These are phyloP conservation scores for Rhodotorula paludigena DNA, from an alignment of 768 basidiomycete genomes.

Conservation along the genomic window DNA sequence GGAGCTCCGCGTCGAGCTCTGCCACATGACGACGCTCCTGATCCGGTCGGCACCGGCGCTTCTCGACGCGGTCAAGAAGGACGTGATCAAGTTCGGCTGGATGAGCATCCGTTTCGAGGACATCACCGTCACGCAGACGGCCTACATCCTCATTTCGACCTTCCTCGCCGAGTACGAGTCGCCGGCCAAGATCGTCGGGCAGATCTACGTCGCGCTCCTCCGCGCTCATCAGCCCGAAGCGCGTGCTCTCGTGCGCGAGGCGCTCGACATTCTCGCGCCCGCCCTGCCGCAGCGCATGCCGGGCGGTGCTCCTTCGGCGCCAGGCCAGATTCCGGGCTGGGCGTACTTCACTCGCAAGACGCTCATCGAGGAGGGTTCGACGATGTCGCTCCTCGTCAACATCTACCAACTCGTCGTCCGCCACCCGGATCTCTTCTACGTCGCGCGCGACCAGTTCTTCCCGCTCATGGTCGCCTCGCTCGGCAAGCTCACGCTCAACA, in stretches of 20 bases:
- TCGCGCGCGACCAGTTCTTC: slow-evolving; percentile 84
- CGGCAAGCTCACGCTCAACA: slow-evolving; percentile 75
- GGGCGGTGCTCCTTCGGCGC: slow-evolving; percentile 48
- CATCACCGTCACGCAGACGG: slow-evolving; percentile 83
- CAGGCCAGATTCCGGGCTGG: slow-evolving; percentile 56
- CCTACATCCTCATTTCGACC: slow-evolving; percentile 74
- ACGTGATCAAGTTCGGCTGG: slow-evolving; percentile 91
- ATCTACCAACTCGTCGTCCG: slow-evolving; percentile 91
- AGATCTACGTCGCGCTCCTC: slow-evolving; percentile 84
- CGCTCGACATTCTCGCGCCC: slow-evolving; percentile 78
- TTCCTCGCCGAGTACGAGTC: slow-evolving; percentile 87
- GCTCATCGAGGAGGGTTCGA: slow-evolving; percentile 78
- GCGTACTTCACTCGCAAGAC: slow-evolving; percentile 77
- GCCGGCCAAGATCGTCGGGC: slow-evolving; percentile 82
- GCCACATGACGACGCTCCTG: slow-evolving; percentile 81
- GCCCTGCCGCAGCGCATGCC: slow-evolving; percentile 63
- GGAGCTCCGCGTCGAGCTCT: slow-evolving; percentile 79
- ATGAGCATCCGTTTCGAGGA: slow-evolving; percentile 74
- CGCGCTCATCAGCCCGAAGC: slow-evolving; percentile 74
- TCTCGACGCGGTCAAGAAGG: slow-evolving; percentile 77
- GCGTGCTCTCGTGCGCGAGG: slow-evolving; percentile 71
- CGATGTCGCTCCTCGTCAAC: slow-evolving; percentile 59
- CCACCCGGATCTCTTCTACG: slow-evolving; percentile 84
- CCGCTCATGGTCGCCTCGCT: slow-evolving; percentile 89
- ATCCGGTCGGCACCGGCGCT: slow-evolving; percentile 76